phyloP scores from a whole-genome alignment of 208 protist species.

The Leishmania braziliensis region DNA sequence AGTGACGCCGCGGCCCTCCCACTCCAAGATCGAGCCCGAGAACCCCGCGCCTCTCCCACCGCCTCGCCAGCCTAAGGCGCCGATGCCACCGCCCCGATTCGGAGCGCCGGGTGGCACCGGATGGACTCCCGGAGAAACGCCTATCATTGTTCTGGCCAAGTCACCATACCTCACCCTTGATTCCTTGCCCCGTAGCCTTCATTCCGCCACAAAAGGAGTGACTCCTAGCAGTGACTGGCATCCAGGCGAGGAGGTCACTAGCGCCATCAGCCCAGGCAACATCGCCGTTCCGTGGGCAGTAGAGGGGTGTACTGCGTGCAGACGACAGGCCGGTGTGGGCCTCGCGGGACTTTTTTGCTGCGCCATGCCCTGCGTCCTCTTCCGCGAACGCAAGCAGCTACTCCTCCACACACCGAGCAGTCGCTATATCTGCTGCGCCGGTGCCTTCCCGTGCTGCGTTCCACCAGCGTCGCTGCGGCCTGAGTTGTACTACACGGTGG shows the following conservation, averaged over 20 bases:
- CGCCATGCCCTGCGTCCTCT: conserved; percentile 41
- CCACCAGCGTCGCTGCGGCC: conserved; percentile 39
- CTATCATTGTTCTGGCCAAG: conserved; percentile 19
- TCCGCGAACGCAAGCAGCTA: conserved; percentile 39
- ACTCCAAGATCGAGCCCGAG: not conserved
- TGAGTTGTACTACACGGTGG: conserved; percentile 51
- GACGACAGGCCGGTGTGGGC: conserved; percentile 30
- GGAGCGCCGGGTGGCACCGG: not conserved
- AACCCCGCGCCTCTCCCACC: not conserved
- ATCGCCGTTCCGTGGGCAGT: conserved; percentile 29
- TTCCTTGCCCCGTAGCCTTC: conserved; percentile 7
- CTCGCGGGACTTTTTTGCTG: conserved; percentile 33
- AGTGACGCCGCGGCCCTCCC: not conserved
- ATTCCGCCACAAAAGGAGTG: not conserved
- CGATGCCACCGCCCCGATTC: not conserved
- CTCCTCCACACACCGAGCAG: conserved; percentile 41
- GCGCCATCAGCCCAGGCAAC: not conserved
- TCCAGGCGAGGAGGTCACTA: not conserved
- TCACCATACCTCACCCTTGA: conserved; percentile 28
- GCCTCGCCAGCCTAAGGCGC: not conserved
- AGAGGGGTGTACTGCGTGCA: conserved; percentile 23
- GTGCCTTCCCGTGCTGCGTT: conserved; percentile 47
- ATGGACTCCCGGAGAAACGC: not conserved
- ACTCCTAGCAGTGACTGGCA: not conserved
- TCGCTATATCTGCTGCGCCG: conserved; percentile 51